Evolutionary conservation across 345 rosid species (phyloP), one percentile per base, ranked within the genome.

Genomic region (Eucalyptus victrix): DNA sequence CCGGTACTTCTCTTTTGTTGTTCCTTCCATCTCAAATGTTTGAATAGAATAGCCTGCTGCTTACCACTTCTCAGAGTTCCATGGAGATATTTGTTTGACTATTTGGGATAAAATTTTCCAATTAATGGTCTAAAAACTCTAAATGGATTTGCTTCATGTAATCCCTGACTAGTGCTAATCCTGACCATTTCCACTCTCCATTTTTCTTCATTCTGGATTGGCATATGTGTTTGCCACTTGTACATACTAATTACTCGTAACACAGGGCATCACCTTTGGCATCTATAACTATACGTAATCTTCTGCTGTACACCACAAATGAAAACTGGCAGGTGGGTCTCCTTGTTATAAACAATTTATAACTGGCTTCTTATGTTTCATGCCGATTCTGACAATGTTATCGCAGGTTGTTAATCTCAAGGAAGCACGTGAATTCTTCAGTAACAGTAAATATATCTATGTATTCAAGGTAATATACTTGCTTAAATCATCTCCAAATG

Each of bases 221-320:
- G 47, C 85, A 76, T 76, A 9, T 76, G 83, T 76, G 21, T 76
- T 76, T 40, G 85, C 30, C 5, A 14, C 85, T 42, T 89, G 72
- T 65, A 88, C n/a, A 76, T 86, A 12, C 88, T 87, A 58, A 89
- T 90, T 50, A 62, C 69, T 91, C 11, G 42, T 90, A 89, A 21
- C 85, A 21, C 89, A 98, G 99, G 99, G 98, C 98, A 90, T 89
- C 99, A 86, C 99, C 99, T 26, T 91, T 98, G 94, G 99, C 99
- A 92, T 95, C 99, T 89, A 92, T 98, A 88, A 98, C 99, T 2
- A 96, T 98, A 87, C 97, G 94, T 86, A 97, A 97, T 93, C 96
- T 98, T 91, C 90, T 95, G 72, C 91, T 98, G 86, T 96, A 92
- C 92, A 95, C 98, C 40, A 98, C 99, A 58, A 96, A 98, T 86